Conservation (phyloP, 2,329 filamentous ascomycete genomes). For the Clarireedia sp. region DNA sequence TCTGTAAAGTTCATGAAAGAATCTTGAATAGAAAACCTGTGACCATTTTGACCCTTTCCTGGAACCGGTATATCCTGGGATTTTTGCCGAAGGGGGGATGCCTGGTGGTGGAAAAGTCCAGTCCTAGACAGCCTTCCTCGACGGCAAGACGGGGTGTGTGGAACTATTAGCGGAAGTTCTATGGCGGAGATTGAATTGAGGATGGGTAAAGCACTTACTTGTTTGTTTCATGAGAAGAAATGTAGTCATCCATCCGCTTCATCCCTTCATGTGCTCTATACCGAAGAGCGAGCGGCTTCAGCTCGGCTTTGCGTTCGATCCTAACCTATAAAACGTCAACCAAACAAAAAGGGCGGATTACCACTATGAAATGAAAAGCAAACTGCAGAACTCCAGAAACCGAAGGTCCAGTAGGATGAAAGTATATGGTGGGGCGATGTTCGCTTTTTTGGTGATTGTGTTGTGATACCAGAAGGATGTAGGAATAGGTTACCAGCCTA, state of each 20-base stretch:
- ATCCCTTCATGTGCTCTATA: neutral
- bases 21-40: conserved; percentile 1
- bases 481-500: conserved; percentile 6
- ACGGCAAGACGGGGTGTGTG: neutral
- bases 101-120: neutral
- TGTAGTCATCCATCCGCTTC: neutral
- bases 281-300: neutral
- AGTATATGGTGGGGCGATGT: conserved; percentile 5
- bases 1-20: neutral
- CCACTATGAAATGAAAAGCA: too few species aligned
- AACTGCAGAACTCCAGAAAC: neutral
- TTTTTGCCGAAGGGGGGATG: neutral
- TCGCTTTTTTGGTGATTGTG: conserved; percentile 10
- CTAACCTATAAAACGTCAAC: conserved; percentile 9
- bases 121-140: neutral
- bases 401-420: neutral
- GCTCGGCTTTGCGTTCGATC: neutral
- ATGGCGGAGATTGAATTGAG: neutral
- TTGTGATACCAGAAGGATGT: conserved; percentile 5
- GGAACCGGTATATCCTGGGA: neutral
- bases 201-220: neutral
- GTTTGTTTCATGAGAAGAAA: neutral
- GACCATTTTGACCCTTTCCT: conserved; percentile 4
- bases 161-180: neutral
- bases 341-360: neutral